phyloP scores from a whole-genome alignment of 2,329 filamentous ascomycete species.

The Sclerotinia borealis region DNA sequence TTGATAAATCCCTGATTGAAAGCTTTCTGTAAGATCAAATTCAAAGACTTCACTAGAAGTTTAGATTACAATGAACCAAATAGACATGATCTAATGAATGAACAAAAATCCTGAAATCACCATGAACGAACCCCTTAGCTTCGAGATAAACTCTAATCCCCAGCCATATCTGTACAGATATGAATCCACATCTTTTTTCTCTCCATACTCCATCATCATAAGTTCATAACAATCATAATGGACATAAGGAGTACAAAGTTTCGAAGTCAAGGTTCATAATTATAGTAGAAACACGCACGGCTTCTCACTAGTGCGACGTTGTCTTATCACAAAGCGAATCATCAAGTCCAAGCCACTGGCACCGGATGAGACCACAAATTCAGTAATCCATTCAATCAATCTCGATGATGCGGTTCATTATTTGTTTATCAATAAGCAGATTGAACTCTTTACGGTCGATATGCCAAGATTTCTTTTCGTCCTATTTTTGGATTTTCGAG shows the following conservation, averaged over 20 bases:
- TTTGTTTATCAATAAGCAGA: too few relatives aligned
- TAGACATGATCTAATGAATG: neutral
- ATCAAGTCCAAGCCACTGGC: neutral
- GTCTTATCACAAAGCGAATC: slow-evolving; percentile 1
- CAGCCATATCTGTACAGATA: too few relatives aligned
- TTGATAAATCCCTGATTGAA: neutral
- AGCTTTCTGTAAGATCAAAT: neutral
- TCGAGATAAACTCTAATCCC: neutral
- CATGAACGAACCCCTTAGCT: neutral
- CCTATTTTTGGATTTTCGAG: neutral
- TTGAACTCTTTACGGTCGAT: neutral
- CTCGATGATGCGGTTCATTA: too few relatives aligned
- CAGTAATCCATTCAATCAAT: neutral
- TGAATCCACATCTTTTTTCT: neutral
- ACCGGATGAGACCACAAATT: neutral
- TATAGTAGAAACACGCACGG: slow-evolving; percentile 8
- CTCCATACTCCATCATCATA: neutral
- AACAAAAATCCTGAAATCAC: neutral
- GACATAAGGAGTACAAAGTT: neutral
- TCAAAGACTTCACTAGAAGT: neutral
- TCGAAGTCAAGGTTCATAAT: neutral
- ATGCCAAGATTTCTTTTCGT: neutral
- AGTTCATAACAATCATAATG: neutral
- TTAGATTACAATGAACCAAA: neutral
- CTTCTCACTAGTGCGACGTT: neutral